A percentile compares a stretch with the other conserved stretches of the same genome.
phyloP scores from a whole-genome alignment of 2,329 filamentous ascomycete species.

The Ramichloridium luteum region DNA sequence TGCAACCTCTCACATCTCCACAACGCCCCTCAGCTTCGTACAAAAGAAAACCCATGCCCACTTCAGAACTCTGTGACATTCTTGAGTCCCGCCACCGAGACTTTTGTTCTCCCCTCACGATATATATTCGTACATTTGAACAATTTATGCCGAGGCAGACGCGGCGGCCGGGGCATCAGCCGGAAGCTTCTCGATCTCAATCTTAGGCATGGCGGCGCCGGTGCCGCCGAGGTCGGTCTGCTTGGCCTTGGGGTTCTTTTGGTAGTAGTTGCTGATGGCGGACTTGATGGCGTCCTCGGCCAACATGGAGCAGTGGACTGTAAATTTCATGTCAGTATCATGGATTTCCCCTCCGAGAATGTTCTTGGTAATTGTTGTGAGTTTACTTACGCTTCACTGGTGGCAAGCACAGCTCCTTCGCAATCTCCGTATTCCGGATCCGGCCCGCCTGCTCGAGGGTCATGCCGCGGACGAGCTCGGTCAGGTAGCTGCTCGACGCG shows the following conservation, averaged over 20 bases:
- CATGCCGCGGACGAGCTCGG: constrained; percentile 91
- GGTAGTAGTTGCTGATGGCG: constrained; percentile 82
- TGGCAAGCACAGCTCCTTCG: constrained; percentile 82
- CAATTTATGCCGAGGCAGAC: constrained; percentile 4
- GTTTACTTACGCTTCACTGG: constrained; percentile 68
- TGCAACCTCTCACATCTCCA: too few relatives aligned
- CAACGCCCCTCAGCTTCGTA: too few relatives aligned
- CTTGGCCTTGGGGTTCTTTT: constrained; percentile 69
- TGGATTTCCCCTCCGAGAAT: not conserved
- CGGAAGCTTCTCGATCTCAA: constrained; percentile 45
- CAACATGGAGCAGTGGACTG: constrained; percentile 85
- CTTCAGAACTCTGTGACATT: too few relatives aligned
- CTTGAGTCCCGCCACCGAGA: too few relatives aligned
- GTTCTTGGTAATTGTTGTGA: too few relatives aligned
- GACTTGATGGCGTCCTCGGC: constrained; percentile 89
- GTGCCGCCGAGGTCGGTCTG: constrained; percentile 68
- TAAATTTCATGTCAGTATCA: constrained; percentile 5
- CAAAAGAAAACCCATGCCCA: too few relatives aligned
- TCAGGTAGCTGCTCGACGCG: constrained; percentile 86
- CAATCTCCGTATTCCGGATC: constrained; percentile 96
- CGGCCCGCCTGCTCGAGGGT: constrained; percentile 83
- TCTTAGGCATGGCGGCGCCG: constrained; percentile 53
- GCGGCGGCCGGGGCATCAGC: constrained; percentile 15
- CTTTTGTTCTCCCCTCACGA: too few relatives aligned
- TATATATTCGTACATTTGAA: too few relatives aligned